Percentiles rank a stretch among this genome's conserved stretches.
These are phyloP conservation scores for Desmodesmus armatus DNA, from an alignment of 139 green algal species.

Conservation along the genomic window DNA sequence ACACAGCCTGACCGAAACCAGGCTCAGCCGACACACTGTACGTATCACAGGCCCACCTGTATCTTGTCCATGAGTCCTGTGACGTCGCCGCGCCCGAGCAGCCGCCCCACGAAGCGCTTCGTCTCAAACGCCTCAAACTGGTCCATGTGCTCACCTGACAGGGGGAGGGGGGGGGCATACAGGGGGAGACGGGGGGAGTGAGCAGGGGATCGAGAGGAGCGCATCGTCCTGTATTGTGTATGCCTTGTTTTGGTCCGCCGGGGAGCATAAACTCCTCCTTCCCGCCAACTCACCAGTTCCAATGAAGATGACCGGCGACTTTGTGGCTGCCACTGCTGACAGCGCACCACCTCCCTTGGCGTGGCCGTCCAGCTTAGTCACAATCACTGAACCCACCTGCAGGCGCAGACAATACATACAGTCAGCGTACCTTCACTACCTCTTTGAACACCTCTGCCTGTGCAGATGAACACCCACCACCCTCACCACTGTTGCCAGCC, in stretches of 20 bases:
- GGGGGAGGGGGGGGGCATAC: neutral
- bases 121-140: conserved; percentile 98
- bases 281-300: conserved; percentile 81
- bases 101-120: conserved; percentile 93
- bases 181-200: neutral
- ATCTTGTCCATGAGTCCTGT: conserved; percentile 96
- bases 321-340: conserved; percentile 92
- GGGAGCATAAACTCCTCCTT: too few species aligned
- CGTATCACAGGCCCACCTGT: conserved; percentile 34
- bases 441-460: too few species aligned
- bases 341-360: conserved; percentile 98
- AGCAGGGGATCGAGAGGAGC: neutral
- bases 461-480: too few species aligned
- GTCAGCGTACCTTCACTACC: neutral
- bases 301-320: conserved; percentile 97
- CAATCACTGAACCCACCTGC: conserved; percentile 83
- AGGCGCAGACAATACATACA: conserved; percentile 46
- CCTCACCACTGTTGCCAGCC: too few species aligned
- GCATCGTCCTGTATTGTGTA: too few species aligned
- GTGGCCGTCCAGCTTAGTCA: conserved; percentile 99
- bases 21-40: neutral
- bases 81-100: conserved; percentile 96
- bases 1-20: neutral
- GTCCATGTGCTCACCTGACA: conserved; percentile 97
- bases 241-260: too few species aligned